Evolutionary conservation across 23 red algal genomes (phyloP), one percentile per base, ranked within the genome.

Genomic region (Gracilaria gracilis): DNA sequence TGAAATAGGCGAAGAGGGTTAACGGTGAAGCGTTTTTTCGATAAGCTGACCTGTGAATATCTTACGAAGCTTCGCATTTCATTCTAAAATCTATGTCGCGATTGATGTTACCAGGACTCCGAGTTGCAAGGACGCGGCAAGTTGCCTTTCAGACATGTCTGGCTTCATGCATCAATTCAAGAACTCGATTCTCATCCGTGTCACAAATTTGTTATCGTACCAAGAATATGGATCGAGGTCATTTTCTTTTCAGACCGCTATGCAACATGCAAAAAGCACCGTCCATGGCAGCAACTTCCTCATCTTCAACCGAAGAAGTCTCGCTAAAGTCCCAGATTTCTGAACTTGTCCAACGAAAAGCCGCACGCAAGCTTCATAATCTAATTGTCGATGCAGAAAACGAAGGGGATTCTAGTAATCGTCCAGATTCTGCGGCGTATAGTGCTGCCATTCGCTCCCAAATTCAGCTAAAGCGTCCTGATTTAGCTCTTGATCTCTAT

Each of bases 401-500:
- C 4, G 42, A 25, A 0, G 37, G 36, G 14, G 54, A 67, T 75
- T 35, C 38, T 15, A 24, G 9, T 8, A 72, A 65, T 72, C 83
- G 61, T 2, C 83, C 83, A 11, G 61, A 87, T n/a, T 31, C 65
- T 0, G 55, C 35, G 3, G 24, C 27, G 1, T 91, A 91, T 35
- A 50, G 78, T 24, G 21, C 88, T 15, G 88, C 88, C 5, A 91
- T 81, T 59, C 88, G 88, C 25, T 71, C 88, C 20, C 54, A 79
- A 11, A 21, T 82, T 57, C 31, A 71, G 4, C 67, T 74, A 23
- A 35, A 61, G 24, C 88, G 88, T 72, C 77, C 88, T 55, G 88
- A 91, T 51, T 75, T 91, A 61, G 88, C 88, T 42, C 27, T 91
- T 24, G 57, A 64, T 29, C 64, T 82, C 12, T 91, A 82, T 69